phyloP scores from a whole-genome alignment of 345 rosid genomes.

The Kandelia obovata region DNA sequence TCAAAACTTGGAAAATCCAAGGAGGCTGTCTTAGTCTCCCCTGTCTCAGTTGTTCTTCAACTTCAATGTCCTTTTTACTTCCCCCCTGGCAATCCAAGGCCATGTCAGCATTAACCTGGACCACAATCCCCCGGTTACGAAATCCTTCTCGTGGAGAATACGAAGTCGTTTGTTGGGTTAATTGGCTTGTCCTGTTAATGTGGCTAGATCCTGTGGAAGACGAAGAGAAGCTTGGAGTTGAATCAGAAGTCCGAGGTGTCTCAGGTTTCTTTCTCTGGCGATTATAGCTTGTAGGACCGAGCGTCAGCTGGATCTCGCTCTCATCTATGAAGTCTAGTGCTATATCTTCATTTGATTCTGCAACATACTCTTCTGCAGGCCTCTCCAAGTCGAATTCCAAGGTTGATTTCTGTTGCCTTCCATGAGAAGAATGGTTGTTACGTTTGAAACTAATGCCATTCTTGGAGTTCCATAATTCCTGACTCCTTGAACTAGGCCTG shows the following conservation, averaged over 20 bases:
- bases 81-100: slow-evolving; percentile 24
- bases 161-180: slow-evolving; percentile 4
- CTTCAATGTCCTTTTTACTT: slow-evolving; percentile 27
- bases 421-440: slow-evolving; percentile 3
- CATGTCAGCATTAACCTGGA: slow-evolving; percentile 25
- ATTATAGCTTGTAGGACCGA: slow-evolving; percentile 63
- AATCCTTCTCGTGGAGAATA: slow-evolving; percentile 16
- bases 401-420: slow-evolving; percentile 21
- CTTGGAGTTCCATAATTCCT: slow-evolving; percentile 16
- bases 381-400: slow-evolving; percentile 34
- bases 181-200: slow-evolving; percentile 31
- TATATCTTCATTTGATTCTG: slow-evolving; percentile 32
- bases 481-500: slow-evolving; percentile 11
- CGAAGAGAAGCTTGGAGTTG: slow-evolving; percentile 65
- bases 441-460: slow-evolving; percentile 19
- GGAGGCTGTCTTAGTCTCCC: slow-evolving; percentile 59
- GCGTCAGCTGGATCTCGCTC: slow-evolving; percentile 78
- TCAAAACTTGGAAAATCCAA: slow-evolving; percentile 82
- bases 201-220: slow-evolving; percentile 72
- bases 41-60: slow-evolving; percentile 53
- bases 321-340: slow-evolving; percentile 53
- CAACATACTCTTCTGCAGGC: slow-evolving; percentile 30
- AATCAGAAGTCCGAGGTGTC: slow-evolving; percentile 41
- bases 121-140: slow-evolving; percentile 19
- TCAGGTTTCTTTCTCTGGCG: slow-evolving; percentile 39